These are phyloP conservation scores for Cicer pinnatifidum DNA, from an alignment of 306 rosid genomes.

Conservation along the genomic window DNA sequence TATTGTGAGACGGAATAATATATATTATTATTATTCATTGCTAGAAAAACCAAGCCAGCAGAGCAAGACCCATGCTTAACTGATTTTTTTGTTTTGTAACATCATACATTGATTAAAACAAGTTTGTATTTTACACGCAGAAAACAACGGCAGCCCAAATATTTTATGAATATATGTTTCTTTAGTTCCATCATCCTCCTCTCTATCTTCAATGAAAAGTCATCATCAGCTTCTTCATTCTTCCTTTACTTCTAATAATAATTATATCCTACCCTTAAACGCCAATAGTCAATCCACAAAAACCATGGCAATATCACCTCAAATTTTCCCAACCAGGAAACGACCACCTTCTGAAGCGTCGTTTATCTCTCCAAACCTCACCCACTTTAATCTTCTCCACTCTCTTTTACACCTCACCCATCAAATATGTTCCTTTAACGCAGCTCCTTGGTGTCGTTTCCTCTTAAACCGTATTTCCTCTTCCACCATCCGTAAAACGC, in stretches of 20 bases:
- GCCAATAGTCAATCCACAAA: background rate
- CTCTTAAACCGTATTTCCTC: constrained; percentile 54
- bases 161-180: constrained; percentile 26
- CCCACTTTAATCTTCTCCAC: constrained; percentile 52
- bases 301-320: constrained; percentile 64
- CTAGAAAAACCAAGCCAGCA: constrained; percentile 4
- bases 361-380: constrained; percentile 58
- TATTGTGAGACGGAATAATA: no score
- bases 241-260: background rate
- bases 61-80: constrained; percentile 20
- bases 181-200: constrained; percentile 27
- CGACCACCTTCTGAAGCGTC: constrained; percentile 67
- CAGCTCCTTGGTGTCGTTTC: constrained; percentile 30
- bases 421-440: constrained; percentile 57
- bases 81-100: no score
- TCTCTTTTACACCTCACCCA: constrained; percentile 61
- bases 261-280: constrained; percentile 4
- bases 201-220: constrained; percentile 35
- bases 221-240: background rate
- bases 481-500: constrained; percentile 63
- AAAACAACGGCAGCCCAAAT: constrained; percentile 36
- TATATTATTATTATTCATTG: background rate
- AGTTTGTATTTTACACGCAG: constrained; percentile 12
- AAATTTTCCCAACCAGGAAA: constrained; percentile 58
- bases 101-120: constrained; percentile 7